Conservation (phyloP, 768 basidiomycete genomes). For the Auriscalpium vulgare region DNA sequence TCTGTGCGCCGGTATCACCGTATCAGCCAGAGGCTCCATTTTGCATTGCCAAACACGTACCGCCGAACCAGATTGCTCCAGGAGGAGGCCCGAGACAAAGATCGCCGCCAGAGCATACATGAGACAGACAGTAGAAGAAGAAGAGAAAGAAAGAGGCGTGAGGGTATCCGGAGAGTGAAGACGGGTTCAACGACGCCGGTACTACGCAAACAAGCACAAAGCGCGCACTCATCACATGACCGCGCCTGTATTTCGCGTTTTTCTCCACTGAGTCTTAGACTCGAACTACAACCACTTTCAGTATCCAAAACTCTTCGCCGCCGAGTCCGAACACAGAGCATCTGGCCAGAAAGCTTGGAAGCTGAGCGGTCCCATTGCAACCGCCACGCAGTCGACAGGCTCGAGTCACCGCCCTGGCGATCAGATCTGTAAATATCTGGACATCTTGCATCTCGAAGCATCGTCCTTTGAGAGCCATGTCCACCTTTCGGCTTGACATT, state of each 20-base stretch:
- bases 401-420: too few relatives aligned
- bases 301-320: too few relatives aligned
- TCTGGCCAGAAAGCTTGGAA: too few relatives aligned
- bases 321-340: too few relatives aligned
- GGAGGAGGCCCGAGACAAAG: neutral
- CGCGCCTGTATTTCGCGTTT: neutral
- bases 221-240: neutral
- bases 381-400: too few relatives aligned
- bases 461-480: neutral
- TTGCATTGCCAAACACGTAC: too few relatives aligned
- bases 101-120: neutral
- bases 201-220: neutral
- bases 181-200: neutral
- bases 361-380: too few relatives aligned
- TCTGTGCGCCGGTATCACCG: neutral
- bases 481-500: conserved; percentile 6
- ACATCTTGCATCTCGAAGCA: neutral
- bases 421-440: too few relatives aligned
- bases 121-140: neutral
- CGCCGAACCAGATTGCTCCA: neutral
- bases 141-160: neutral
- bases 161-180: neutral
- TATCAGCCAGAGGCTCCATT: neutral
- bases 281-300: too few relatives aligned
- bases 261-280: neutral